phyloP scores from a whole-genome alignment of 2,329 filamentous ascomycete genomes.

The Aspergillus transmontanensis region DNA sequence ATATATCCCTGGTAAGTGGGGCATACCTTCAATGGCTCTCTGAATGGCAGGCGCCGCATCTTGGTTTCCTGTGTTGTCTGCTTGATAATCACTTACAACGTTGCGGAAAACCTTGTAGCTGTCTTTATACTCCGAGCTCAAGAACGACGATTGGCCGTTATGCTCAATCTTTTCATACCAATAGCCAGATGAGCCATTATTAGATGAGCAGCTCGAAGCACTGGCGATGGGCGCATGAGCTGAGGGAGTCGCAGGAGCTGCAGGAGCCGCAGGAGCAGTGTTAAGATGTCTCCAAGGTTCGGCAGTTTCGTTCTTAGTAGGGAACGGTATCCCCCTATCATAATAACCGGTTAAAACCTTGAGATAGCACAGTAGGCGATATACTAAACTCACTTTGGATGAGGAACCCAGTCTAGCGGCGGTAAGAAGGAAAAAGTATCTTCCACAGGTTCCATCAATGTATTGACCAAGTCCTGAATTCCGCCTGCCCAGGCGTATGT shows the following conservation, averaged over 20 bases:
- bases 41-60: conserved; percentile 34
- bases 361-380: too few species aligned
- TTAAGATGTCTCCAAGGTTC: conserved; percentile 21
- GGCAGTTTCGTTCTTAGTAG: conserved; percentile 19
- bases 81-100: conserved; percentile 36
- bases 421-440: neutral
- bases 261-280: conserved; percentile 8
- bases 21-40: conserved; percentile 32
- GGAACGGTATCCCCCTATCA: conserved; percentile 24
- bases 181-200: conserved; percentile 17
- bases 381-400: conserved; percentile 8
- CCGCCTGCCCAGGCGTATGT: neutral
- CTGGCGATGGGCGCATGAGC: conserved; percentile 9
- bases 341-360: neutral
- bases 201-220: neutral
- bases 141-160: conserved; percentile 32
- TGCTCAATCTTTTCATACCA: conserved; percentile 35
- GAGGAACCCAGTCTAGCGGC: conserved; percentile 10
- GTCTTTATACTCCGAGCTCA: conserved; percentile 25
- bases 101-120: conserved; percentile 41
- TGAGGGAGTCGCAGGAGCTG: conserved; percentile 14
- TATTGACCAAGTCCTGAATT: neutral
- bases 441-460: neutral
- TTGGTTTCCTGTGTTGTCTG: conserved; percentile 35
- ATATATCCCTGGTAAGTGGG: neutral